Evolutionary conservation across 768 basidiomycete genomes (phyloP).

Genomic region (Amanita phalloides): DNA sequence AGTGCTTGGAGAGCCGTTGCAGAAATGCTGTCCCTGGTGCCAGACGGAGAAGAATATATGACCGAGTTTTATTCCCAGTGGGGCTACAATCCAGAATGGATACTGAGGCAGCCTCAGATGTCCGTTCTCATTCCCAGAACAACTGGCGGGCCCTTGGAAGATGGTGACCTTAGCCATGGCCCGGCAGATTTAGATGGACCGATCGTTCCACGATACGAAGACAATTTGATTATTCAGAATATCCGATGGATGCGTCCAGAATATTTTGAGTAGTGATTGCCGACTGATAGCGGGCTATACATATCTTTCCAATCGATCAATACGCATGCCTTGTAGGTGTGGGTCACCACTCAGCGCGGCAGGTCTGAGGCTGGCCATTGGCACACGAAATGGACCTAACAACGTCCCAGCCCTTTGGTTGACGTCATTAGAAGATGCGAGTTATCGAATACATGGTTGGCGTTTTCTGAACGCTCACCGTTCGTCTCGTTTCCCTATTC

Average conservation of each 20-base stretch:
- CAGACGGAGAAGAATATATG: neutral
- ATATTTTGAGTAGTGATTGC: neutral
- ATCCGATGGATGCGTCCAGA: neutral
- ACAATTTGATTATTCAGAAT: neutral
- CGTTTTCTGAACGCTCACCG: too few relatives aligned
- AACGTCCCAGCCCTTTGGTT: too few relatives aligned
- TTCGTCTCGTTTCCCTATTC: too few relatives aligned
- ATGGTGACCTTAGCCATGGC: neutral
- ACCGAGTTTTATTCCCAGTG: neutral
- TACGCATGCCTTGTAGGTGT: too few relatives aligned
- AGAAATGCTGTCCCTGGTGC: conserved; percentile 8
- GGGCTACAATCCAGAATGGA: neutral
- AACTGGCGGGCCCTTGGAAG: neutral
- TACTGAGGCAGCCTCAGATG: neutral
- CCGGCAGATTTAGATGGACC: neutral
- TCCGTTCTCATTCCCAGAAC: neutral
- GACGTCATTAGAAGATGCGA: too few relatives aligned
- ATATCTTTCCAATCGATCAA: too few relatives aligned
- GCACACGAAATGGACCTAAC: too few relatives aligned
- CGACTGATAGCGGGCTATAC: too few relatives aligned
- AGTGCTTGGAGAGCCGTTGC: conserved; percentile 11
- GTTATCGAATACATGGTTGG: too few relatives aligned
- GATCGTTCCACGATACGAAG: neutral
- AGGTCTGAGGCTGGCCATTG: too few relatives aligned
- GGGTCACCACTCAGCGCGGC: too few relatives aligned